Evolutionary conservation across 106 monocot genomes (phyloP), one percentile per base, ranked within the genome.

Genomic region (Apostasia shenzhenica): DNA sequence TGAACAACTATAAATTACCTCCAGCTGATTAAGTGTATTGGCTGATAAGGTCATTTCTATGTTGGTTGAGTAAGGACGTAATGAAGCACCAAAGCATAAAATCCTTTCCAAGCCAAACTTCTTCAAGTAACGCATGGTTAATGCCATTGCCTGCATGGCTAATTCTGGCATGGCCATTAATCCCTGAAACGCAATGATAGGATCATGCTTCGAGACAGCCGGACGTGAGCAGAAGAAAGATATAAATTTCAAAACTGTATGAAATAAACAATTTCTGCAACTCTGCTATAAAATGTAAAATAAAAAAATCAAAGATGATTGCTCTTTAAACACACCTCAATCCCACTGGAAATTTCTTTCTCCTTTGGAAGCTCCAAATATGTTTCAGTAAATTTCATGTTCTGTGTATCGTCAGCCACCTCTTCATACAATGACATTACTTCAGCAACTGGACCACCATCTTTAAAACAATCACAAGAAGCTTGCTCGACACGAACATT

Each of bases 51-150:
- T 80, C 81, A 99, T 79, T 70, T 93, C 99, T 70, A 67, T 65
- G 39, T 73, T 85, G 76, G 70, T 81, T 60, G 74, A 77, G 43
- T 85, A 63, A 48, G 99, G 93, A 39, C 80, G 86, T 70, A 99
- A 99, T 8, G 93, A 90, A 81, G 93, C 80, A 81, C 87, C 82
- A 48, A 78, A 67, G 63, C 67, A 78, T 66, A 99, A 47, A 56
- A 93, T 84, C 64, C 87, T 83, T 76, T 99, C 93, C 73, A 99
- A 77, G 41, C 93, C 99, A 76, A 99, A 99, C 51, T 78, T 75
- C 68, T 90, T 90, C n/a, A 99, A 90, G 71, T 93, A 83, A 63
- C 83, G 77, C n/a, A 85, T 83, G 26, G 83, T 73, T 54, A 88
- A 70, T 41, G 99, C 90, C 53, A 99, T 76, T 79, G 99, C 92